A percentile compares a stretch with the other conserved stretches of the same genome.
These are phyloP conservation scores for Boechera retrofracta DNA, from an alignment of 345 rosid species.

Conservation along the genomic window DNA sequence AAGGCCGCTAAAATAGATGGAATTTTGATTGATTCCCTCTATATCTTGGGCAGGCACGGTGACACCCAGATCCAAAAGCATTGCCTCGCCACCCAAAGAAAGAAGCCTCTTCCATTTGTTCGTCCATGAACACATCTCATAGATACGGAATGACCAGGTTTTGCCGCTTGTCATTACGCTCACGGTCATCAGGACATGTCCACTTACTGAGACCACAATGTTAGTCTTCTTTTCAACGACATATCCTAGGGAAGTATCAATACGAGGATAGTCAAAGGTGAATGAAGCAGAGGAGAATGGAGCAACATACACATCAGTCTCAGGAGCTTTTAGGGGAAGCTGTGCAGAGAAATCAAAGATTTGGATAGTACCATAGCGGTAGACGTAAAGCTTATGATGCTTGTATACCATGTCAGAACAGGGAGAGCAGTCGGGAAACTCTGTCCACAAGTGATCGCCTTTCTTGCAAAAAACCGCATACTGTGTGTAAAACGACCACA, in stretches of 20 bases:
- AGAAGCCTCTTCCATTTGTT: background rate
- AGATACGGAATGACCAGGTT: background rate
- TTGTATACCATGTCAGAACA: conserved; percentile 6
- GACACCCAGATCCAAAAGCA: conserved; percentile 3
- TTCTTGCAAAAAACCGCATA: background rate
- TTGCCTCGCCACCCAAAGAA: conserved; percentile 12
- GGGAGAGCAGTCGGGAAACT: background rate
- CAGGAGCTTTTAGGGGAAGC: background rate
- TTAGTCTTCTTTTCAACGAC: background rate
- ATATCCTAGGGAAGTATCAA: background rate
- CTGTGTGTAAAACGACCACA: background rate
- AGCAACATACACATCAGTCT: background rate
- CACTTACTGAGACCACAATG: conserved; percentile 1
- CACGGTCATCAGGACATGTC: background rate
- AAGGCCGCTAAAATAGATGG: background rate
- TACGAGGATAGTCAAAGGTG: background rate
- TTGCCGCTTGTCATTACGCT: background rate
- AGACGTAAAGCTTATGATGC: background rate
- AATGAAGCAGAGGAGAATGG: background rate
- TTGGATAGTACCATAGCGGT: background rate
- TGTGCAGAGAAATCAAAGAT: background rate
- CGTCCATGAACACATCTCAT: background rate
- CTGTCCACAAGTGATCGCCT: background rate
- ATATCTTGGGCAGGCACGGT: background rate
- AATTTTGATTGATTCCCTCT: background rate